Evolutionary conservation across 2,329 filamentous ascomycete species (phyloP), one percentile per base, ranked within the genome.

Genomic region (Ascochyta koolunga): DNA sequence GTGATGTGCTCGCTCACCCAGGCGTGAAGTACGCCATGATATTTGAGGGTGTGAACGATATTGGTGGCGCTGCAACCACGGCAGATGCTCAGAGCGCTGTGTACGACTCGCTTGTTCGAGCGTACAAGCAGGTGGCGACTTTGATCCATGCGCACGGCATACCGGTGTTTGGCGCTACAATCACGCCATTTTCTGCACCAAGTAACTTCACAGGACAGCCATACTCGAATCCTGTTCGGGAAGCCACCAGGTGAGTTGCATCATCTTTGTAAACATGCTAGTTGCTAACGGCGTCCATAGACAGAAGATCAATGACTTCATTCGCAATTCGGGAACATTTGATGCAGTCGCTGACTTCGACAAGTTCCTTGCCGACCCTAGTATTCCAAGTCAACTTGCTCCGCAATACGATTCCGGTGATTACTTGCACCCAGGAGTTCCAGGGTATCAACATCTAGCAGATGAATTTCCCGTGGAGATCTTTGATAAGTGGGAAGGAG

Each of bases 41-140:
- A 32, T 89, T 88, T 67, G 84, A 88, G 69, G 86, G 87, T 18
- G 85, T 89, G 24, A 70, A 70, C 32, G 87, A 89, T 64, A 88
- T 90, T 50, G 87, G 86, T 3, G 75, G 71, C 1, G 81, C 78
- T 0, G 72, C 74, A 2, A 63, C 79, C 0, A 80, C 81, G 19
- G 43, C 69, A 0, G 70, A 66, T 0, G 72, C 77, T 0, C 84
- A 87, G 61, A 58, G 61, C 3, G 64, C 70, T 3, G 74, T 86
- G 9, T 83, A 79, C 13, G 78, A 80, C 46, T 64, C 72, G 2
- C 72, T 89, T 2, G 82, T 84, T 31, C 75, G 76, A n/a, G 83
- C 84, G 0, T 89, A 83, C 65, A 72, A 77, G 50, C 83, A 86
- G 59, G 86, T 89, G 27, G 78, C 80, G 2, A 74, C 75, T 1